Conservation (phyloP, 2,329 filamentous ascomycete species). For the Aspergillus aculeatus region DNA sequence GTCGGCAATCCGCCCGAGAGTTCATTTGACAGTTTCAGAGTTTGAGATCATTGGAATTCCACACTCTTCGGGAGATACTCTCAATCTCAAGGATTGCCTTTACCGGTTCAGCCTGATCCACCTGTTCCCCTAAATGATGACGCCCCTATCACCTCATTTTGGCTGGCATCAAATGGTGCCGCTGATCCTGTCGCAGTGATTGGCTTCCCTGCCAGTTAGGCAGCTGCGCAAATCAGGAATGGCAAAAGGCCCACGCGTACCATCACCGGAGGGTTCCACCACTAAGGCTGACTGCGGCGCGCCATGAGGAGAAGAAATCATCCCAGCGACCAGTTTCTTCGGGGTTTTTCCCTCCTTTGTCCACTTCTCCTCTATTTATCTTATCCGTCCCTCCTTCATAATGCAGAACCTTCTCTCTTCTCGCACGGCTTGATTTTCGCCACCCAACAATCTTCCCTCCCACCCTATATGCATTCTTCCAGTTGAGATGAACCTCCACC, state of each 20-base stretch:
- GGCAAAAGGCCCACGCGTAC: background rate
- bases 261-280: background rate
- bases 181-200: background rate
- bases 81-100: background rate
- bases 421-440: background rate
- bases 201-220: background rate
- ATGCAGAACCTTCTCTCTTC: background rate
- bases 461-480: background rate
- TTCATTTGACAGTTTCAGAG: background rate
- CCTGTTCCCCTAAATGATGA: background rate
- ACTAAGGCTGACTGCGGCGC: background rate
- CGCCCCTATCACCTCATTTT: background rate
- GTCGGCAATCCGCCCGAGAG: background rate
- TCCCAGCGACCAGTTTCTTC: background rate
- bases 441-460: background rate
- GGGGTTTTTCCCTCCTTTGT: background rate
- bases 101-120: background rate
- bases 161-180: background rate
- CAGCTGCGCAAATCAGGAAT: background rate
- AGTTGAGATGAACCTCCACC: background rate
- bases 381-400: background rate
- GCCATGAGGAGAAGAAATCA: background rate
- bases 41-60: background rate
- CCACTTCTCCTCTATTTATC: background rate
- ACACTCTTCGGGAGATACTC: too few species aligned